Conservation (phyloP, 805 yeast genomes). For the Ogataea ganodermae region DNA sequence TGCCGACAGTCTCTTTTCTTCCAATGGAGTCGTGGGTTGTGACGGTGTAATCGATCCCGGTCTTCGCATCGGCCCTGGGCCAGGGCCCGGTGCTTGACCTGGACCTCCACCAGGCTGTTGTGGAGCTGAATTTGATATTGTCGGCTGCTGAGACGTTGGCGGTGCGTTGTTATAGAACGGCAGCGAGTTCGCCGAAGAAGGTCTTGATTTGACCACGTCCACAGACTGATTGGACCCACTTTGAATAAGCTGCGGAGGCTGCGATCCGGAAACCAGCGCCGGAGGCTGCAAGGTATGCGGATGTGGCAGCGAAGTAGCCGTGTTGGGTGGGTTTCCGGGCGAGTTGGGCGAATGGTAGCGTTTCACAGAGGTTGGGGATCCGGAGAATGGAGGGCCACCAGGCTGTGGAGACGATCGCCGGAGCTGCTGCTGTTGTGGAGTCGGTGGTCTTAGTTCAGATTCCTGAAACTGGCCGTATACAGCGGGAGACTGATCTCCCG, state of each 20-base stretch:
- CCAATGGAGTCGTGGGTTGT: conserved; percentile 18
- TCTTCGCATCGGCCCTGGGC: conserved; percentile 8
- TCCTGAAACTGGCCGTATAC: conserved; percentile 10
- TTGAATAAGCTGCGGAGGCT: conserved; percentile 14
- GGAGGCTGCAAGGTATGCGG: conserved; percentile 1
- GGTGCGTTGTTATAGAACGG: conserved; percentile 2
- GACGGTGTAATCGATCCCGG: conserved; percentile 18
- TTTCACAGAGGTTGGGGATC: conserved; percentile 19
- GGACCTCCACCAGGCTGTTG: conserved; percentile 1
- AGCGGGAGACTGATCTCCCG: conserved; percentile 15
- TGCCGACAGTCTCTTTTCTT: conserved; percentile 19
- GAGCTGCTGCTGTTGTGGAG: conserved; percentile 14
- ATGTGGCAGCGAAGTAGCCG: conserved; percentile 3
- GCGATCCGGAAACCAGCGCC: conserved; percentile 6
- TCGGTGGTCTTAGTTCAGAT: conserved; percentile 14
- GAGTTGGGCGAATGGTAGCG: conserved; percentile 13
- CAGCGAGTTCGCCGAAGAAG: conserved; percentile 20
- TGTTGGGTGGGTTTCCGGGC: conserved; percentile 7
- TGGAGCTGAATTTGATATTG: neutral
- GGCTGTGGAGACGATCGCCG: conserved; percentile 18
- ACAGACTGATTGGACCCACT: conserved; percentile 11
- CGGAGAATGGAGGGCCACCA: conserved; percentile 15
- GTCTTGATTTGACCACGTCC: conserved; percentile 22
- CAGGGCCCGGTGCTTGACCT: neutral
- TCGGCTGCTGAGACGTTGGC: neutral